Conservation (phyloP, 352 stramenopile genomes). For the Discostella stelligera region DNA sequence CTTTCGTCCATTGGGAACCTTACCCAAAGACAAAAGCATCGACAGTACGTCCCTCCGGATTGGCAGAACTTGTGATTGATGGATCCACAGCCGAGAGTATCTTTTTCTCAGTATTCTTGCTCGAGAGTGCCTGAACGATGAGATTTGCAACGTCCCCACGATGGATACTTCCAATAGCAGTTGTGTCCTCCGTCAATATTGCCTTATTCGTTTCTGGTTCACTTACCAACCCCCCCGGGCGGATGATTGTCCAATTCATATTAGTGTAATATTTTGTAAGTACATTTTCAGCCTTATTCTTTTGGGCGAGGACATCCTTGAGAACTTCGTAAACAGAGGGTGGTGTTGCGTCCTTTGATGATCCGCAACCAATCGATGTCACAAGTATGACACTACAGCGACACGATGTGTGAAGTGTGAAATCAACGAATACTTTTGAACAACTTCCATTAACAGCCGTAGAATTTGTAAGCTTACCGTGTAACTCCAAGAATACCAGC, state of each 20-base stretch:
- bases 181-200: conserved; percentile 82
- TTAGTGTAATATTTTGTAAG: conserved; percentile 87
- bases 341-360: conserved; percentile 64
- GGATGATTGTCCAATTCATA: conserved; percentile 85
- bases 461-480: conserved; percentile 6
- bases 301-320: conserved; percentile 78
- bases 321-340: conserved; percentile 77
- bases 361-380: conserved; percentile 81
- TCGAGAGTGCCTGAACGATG: conserved; percentile 60
- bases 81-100: conserved; percentile 73
- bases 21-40: conserved; percentile 57
- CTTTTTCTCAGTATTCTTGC: conserved; percentile 62
- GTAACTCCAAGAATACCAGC: conserved; percentile 85
- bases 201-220: conserved; percentile 74
- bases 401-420: neutral
- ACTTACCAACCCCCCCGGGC: conserved; percentile 78
- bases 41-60: conserved; percentile 48
- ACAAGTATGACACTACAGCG: conserved; percentile 74
- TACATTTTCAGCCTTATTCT: conserved; percentile 84
- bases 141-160: conserved; percentile 81
- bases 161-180: conserved; percentile 80
- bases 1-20: neutral
- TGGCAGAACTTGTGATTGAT: conserved; percentile 51
- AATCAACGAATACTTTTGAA: neutral
- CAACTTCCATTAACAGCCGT: neutral